Percentiles rank a stretch among this genome's conserved stretches.
These are phyloP conservation scores for Fusarium mexicanum DNA, from an alignment of 2,329 filamentous ascomycete genomes.

Conservation along the genomic window DNA sequence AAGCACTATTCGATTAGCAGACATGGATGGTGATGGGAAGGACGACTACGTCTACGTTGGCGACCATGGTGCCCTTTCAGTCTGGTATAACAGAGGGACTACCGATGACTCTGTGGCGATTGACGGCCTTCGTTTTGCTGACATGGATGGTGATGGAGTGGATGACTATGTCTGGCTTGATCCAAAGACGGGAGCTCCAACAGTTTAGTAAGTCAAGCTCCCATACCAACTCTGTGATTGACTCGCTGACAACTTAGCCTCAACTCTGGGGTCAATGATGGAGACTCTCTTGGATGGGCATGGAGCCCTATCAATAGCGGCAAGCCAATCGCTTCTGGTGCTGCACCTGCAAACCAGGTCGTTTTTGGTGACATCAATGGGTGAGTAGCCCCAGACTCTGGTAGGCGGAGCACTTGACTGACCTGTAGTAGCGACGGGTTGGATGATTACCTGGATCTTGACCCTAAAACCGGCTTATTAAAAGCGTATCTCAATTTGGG, in stretches of 20 bases:
- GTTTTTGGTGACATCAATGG: conserved; percentile 6
- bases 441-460: background rate
- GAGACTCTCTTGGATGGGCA: conserved; percentile 10
- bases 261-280: background rate
- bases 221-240: accelerated
- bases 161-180: conserved; percentile 22
- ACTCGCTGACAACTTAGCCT: background rate
- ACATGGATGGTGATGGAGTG: conserved; percentile 16
- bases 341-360: background rate
- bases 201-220: background rate
- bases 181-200: background rate
- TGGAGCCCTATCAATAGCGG: conserved; percentile 11
- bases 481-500: background rate
- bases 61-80: conserved; percentile 37
- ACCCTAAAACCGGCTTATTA: background rate
- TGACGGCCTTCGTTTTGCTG: conserved; percentile 12
- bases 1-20: conserved; percentile 22
- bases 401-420: background rate
- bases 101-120: background rate
- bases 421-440: background rate
- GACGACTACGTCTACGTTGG: conserved; percentile 36
- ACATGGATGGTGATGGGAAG: conserved; percentile 30
- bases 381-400: background rate
- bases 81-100: conserved; percentile 13
- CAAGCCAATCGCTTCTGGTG: conserved; percentile 5